Evolutionary conservation across 192 early-diverging fungal species (phyloP).

Genomic region (Backusella luteola): DNA sequence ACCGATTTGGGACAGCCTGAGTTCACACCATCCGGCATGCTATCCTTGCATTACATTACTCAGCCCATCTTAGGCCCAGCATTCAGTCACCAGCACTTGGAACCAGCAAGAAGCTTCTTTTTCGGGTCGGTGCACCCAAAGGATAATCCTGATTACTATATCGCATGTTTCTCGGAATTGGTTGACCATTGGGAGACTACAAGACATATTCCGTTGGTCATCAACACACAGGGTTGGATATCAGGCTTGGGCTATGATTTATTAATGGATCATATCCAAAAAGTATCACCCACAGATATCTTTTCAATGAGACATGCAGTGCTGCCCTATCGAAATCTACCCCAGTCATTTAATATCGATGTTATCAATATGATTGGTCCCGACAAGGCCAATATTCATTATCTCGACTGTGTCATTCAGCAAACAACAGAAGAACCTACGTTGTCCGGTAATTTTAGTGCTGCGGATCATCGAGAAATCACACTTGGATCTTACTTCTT

Average conservation of each 20-base stretch:
- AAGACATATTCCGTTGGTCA: conserved; percentile 71
- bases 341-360: conserved; percentile 39
- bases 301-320: conserved; percentile 53
- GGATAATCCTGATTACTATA: conserved; percentile 81
- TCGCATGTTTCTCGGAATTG: conserved; percentile 63
- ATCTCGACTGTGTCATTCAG: neutral
- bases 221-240: conserved; percentile 96
- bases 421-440: neutral
- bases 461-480: conserved; percentile 66
- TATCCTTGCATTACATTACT: conserved; percentile 73
- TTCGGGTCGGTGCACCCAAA: conserved; percentile 76
- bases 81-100: conserved; percentile 67
- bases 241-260: conserved; percentile 88
- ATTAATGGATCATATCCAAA: conserved; percentile 61
- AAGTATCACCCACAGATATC: conserved; percentile 66
- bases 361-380: neutral
- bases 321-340: conserved; percentile 38
- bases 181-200: conserved; percentile 55
- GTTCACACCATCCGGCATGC: conserved; percentile 76
- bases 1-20: conserved; percentile 93
- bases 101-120: conserved; percentile 67
- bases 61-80: conserved; percentile 79
- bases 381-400: neutral
- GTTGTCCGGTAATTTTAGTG: conserved; percentile 42
- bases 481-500: conserved; percentile 73